These are phyloP conservation scores for Cutaneotrichosporon cavernicola DNA, from an alignment of 1,284 basidiomycete species.

Conservation along the genomic window DNA sequence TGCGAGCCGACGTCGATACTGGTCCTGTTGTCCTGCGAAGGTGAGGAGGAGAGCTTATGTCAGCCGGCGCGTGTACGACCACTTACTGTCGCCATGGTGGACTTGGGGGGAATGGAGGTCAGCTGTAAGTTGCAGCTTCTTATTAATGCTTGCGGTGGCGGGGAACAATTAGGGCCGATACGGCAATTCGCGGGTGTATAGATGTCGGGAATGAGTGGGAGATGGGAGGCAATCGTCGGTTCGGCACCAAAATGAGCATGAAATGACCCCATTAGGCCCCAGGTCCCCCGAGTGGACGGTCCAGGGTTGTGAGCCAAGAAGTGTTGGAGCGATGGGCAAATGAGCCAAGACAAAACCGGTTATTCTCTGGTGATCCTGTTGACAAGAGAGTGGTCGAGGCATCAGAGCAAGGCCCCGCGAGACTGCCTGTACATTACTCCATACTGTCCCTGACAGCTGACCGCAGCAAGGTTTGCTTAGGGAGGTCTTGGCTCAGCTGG, in stretches of 20 bases:
- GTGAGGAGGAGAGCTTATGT: not conserved
- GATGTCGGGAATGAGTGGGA: not conserved
- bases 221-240: slow-evolving; percentile 6
- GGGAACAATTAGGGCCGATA: not conserved
- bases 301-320: not conserved
- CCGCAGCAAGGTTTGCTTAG: too few species aligned
- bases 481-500: too few species aligned
- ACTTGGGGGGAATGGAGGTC: not conserved
- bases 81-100: not conserved
- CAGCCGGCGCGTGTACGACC: not conserved
- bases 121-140: not conserved
- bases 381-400: too few species aligned
- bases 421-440: too few species aligned
- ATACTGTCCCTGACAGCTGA: too few species aligned
- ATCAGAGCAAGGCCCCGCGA: too few species aligned
- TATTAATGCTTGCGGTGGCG: not conserved
- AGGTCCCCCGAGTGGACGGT: not conserved
- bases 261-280: not conserved
- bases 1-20: slow-evolving; percentile 10
- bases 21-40: slow-evolving; percentile 1
- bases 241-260: too few species aligned
- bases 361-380: too few species aligned
- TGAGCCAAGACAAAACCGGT: too few species aligned
- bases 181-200: not conserved
- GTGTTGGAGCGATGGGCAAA: too few species aligned